Conservation (phyloP, 1,284 basidiomycete genomes). For the Cutaneotrichosporon curvatum region DNA sequence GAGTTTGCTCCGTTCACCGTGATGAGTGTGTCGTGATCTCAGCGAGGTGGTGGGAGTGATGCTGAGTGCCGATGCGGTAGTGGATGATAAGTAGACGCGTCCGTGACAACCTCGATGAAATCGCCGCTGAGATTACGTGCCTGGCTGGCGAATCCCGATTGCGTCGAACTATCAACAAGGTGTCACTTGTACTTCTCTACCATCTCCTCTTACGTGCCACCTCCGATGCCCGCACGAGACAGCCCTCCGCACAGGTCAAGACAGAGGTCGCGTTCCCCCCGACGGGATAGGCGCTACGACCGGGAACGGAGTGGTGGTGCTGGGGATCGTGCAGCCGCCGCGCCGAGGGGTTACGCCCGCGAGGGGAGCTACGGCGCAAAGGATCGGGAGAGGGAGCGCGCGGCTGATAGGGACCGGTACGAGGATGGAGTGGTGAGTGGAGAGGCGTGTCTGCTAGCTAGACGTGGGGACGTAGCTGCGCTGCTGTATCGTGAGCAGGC, state of each 20-base stretch:
- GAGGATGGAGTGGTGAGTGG: slow-evolving; percentile 26
- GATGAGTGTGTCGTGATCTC: too few relatives aligned
- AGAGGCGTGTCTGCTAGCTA: slow-evolving; percentile 6
- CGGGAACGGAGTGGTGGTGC: slow-evolving; percentile 8
- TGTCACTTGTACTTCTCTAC: too few relatives aligned
- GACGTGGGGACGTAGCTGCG: too few relatives aligned
- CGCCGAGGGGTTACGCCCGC: slow-evolving; percentile 4
- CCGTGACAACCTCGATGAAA: too few relatives aligned
- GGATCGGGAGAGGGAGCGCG: slow-evolving; percentile 39
- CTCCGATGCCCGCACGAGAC: slow-evolving; percentile 6
- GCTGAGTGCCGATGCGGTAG: too few relatives aligned
- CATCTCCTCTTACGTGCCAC: too few relatives aligned
- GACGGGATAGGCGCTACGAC: slow-evolving; percentile 3
- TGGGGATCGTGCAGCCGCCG: slow-evolving; percentile 2
- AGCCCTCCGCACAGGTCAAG: slow-evolving; percentile 9
- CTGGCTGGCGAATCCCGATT: too few relatives aligned
- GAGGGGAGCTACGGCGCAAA: slow-evolving; percentile 6
- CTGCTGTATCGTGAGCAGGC: background rate
- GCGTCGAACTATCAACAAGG: too few relatives aligned
- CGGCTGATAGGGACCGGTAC: slow-evolving; percentile 33
- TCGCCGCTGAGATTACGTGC: too few relatives aligned
- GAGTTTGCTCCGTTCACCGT: background rate
- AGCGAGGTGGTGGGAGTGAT: too few relatives aligned
- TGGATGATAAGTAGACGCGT: too few relatives aligned
- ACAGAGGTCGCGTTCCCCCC: slow-evolving; percentile 4